Evolutionary conservation across 352 stramenopile genomes (phyloP).

Genomic region (Phytophthora uliginosa): DNA sequence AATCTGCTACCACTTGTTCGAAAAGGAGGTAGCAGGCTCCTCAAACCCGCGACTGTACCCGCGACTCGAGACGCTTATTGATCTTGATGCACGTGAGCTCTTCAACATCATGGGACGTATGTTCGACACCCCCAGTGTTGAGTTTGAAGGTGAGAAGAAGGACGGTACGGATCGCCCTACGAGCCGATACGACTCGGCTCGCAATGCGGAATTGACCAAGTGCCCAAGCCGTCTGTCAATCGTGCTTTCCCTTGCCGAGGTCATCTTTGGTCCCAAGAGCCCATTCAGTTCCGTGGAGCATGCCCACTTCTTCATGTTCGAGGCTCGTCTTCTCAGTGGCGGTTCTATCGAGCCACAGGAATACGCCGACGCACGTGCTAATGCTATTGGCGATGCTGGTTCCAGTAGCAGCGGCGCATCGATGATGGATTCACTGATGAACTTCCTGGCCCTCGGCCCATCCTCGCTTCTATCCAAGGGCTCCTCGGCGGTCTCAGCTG

Average conservation of each 20-base stretch:
- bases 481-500: slow-evolving; percentile 46
- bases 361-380: slow-evolving; percentile 77
- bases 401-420: slow-evolving; percentile 53
- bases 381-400: slow-evolving; percentile 59
- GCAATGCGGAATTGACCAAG: slow-evolving; percentile 76
- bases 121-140: slow-evolving; percentile 86
- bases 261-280: slow-evolving; percentile 76
- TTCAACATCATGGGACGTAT: slow-evolving; percentile 85
- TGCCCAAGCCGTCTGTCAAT: slow-evolving; percentile 88
- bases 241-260: slow-evolving; percentile 83
- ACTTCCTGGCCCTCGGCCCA: slow-evolving; percentile 85
- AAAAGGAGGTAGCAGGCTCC: slow-evolving; percentile 57
- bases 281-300: slow-evolving; percentile 86
- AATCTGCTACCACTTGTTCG: slow-evolving; percentile 91
- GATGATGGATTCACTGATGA: slow-evolving; percentile 93
- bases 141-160: slow-evolving; percentile 90
- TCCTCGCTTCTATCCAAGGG: slow-evolving; percentile 65
- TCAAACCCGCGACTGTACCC: slow-evolving; percentile 63
- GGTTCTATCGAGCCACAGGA: slow-evolving; percentile 86
- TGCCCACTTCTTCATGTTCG: slow-evolving; percentile 93
- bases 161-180: slow-evolving; percentile 63
- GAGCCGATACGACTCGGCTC: slow-evolving; percentile 82
- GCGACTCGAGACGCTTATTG: slow-evolving; percentile 84
- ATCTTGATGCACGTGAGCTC: slow-evolving; percentile 83
- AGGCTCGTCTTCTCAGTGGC: slow-evolving; percentile 86